Base-by-base conservation (phyloP, 345 rosid species). In the Hypericum perforatum region DNA sequence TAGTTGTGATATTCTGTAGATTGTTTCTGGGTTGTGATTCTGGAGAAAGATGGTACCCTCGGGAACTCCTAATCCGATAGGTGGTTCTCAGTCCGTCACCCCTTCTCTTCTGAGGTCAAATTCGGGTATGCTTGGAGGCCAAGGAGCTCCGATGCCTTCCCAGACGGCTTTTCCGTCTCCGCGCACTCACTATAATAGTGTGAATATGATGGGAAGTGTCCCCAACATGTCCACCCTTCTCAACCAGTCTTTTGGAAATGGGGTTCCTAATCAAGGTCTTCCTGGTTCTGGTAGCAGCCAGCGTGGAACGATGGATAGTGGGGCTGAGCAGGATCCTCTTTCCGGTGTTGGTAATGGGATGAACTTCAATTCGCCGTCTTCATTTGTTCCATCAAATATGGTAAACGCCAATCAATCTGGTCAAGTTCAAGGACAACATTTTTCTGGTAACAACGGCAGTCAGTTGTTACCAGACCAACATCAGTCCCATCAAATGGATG, bases 171-270 rank as follows among this genome's bases (percentile, higher is more conserved):
- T 81, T 66, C 55, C 89, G 49, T 73, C 97, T 1, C 84, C 92
- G 5, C 79, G 82, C 6, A 56, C 78, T 51, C 99, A 84, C 83
- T 84, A 71, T 45, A 76, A 69, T 70, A 73, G 65, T 62, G 80
- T 89, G 89, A 78, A 70, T 67, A 72, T 89, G 85, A 78, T 89
- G 41, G 97, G 95, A 59, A 78, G 78, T 65, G 76, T 80, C 37
- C 79, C 89, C 54, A 88, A 84, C 69, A 82, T 71, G 11, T 76
- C 94, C 45, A 79, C 99, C 14, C 75, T 84, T n/a, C 80, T 82
- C 11, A 82, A 77, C 60, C 97, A 94, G 71, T 78, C 99, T 22
- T 81, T 78, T 74, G 97, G 81, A 52, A 89, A 86, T 77, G 86
- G 86, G 41, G 79, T 67, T 52, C 74, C 78, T 7, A 82, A 62